phyloP scores from a whole-genome alignment of 2,329 filamentous ascomycete genomes.

The Fusarium anthophilum region DNA sequence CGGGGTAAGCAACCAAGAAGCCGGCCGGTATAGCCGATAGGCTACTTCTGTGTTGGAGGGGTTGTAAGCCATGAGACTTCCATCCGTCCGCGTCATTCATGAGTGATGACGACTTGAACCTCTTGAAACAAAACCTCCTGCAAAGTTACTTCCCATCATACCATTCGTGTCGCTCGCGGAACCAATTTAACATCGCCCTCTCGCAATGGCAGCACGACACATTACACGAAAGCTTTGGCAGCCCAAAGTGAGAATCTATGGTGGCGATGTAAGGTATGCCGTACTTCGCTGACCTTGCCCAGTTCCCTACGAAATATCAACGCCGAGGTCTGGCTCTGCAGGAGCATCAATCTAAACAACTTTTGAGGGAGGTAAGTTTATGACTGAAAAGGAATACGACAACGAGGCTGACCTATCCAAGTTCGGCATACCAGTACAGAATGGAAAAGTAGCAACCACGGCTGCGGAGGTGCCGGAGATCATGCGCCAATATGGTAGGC shows the following conservation, averaged over 20 bases:
- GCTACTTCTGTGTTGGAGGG: background rate
- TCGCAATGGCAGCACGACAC: background rate
- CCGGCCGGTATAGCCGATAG: background rate
- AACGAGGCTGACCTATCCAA: background rate
- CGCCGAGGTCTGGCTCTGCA: background rate
- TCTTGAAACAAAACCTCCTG: accelerated
- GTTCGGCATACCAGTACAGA: background rate
- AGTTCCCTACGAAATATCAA: background rate
- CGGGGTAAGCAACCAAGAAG: background rate
- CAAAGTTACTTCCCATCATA: background rate
- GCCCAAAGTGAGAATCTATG: background rate
- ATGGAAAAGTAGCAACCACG: background rate
- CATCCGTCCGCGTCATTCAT: background rate
- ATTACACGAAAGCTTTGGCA: background rate
- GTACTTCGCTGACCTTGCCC: background rate
- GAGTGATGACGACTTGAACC: background rate
- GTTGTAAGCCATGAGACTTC: background rate
- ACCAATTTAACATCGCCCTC: too few species aligned
- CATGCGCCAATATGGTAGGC: background rate
- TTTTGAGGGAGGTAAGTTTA: background rate
- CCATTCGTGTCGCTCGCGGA: background rate
- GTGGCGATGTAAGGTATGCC: accelerated
- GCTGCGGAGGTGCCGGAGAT: background rate
- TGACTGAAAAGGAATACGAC: accelerated
- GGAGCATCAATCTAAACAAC: background rate